phyloP scores from a whole-genome alignment of 495 filamentous ascomycete species.

The Penicillium waksmanii region DNA sequence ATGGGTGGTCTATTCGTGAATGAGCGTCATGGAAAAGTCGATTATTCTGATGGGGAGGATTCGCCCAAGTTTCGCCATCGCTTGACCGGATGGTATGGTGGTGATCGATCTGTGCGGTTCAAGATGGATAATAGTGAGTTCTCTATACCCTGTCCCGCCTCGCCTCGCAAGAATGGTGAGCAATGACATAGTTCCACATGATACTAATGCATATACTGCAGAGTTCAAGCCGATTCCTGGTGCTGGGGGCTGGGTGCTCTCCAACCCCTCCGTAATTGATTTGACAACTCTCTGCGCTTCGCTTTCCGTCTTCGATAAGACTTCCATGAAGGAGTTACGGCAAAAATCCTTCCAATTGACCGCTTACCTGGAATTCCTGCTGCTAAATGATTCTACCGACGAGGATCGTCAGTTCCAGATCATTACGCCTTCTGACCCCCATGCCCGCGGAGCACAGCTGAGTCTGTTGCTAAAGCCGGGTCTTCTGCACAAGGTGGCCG shows the following conservation, averaged over 20 bases:
- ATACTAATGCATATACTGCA: conserved; percentile 17
- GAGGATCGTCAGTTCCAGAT: conserved; percentile 51
- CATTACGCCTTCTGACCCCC: conserved; percentile 75
- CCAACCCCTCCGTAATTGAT: conserved; percentile 64
- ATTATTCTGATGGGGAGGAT: conserved; percentile 50
- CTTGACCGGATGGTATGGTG: conserved; percentile 89
- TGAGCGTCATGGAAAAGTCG: conserved; percentile 63
- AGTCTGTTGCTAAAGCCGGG: conserved; percentile 71
- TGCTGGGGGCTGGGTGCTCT: conserved; percentile 63
- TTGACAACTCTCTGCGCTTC: conserved; percentile 69
- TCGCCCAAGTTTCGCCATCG: conserved; percentile 56
- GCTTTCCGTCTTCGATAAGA: conserved; percentile 75
- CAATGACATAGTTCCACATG: neutral
- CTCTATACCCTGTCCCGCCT: neutral
- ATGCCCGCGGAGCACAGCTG: conserved; percentile 83
- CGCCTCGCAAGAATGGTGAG: neutral
- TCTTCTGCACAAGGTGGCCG: conserved; percentile 70
- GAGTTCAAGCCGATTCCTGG: conserved; percentile 74
- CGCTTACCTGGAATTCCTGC: conserved; percentile 73
- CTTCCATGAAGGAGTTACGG: conserved; percentile 69
- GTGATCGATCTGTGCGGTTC: conserved; percentile 75
- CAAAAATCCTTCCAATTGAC: conserved; percentile 78
- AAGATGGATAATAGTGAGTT: conserved; percentile 69
- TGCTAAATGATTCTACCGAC: conserved; percentile 53
- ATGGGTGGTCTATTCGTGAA: conserved; percentile 91